phyloP scores from a whole-genome alignment of 2,329 filamentous ascomycete species.

The Teratosphaeria pseudoeucalypti region DNA sequence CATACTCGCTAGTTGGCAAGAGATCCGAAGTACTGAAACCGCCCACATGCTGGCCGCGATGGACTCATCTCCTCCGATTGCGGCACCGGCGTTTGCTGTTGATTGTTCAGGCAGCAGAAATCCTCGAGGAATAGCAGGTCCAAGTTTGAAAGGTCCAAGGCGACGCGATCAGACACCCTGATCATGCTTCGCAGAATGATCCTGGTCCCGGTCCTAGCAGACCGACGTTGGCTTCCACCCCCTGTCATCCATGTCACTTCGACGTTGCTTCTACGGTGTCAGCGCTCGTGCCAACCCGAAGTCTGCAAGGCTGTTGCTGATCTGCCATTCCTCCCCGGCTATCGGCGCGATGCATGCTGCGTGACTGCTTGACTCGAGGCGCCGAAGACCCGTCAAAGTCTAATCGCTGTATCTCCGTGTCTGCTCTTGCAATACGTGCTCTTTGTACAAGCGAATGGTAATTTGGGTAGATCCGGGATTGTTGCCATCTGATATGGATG shows the following conservation, averaged over 20 bases:
- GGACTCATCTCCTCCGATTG: not conserved
- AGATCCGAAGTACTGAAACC: not conserved
- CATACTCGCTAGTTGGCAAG: not conserved
- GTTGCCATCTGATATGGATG: not conserved
- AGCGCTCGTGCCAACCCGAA: not conserved
- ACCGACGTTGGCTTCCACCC: not conserved
- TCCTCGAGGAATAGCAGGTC: not conserved
- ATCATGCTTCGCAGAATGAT: not conserved
- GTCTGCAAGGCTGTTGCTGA: not conserved
- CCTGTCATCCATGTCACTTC: not conserved
- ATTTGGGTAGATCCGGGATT: not conserved
- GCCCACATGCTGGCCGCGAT: not conserved
- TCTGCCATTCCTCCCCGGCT: not conserved
- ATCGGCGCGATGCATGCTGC: not conserved
- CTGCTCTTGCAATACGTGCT: not conserved
- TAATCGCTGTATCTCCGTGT: not conserved
- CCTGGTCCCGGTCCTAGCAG: not conserved
- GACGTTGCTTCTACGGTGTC: not conserved
- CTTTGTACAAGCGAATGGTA: not conserved
- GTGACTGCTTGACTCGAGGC: not conserved
- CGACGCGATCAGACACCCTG: not conserved
- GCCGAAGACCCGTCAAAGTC: not conserved
- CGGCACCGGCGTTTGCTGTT: not conserved
- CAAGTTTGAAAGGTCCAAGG: not conserved
- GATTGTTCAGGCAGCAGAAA: not conserved